Evolutionary conservation across 768 basidiomycete genomes (phyloP), one percentile per base, ranked within the genome.

Genomic region (Psilocybe subaeruginosa): DNA sequence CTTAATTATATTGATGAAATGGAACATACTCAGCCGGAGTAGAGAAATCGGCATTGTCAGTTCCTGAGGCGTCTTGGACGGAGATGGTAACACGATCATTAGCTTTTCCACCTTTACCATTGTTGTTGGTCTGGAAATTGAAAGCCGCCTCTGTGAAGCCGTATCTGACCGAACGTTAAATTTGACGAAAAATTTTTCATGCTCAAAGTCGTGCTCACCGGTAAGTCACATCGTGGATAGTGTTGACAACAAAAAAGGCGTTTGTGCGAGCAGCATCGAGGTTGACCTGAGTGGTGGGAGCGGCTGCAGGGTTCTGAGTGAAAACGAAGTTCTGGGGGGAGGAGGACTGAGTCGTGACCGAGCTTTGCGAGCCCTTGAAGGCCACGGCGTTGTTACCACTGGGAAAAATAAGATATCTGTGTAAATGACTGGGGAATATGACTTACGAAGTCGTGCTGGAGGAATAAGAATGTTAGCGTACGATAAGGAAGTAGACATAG

Each of bases 51-150:
- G 80, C 83, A 57, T 84, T 83, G 70, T 84, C 74, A 2, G 72
- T 76, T 8, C 79, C 80, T 5, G 76, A 75, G 14, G 76, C 69
- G 62, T 84, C 82, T 70, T 87, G 85, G 8, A 86, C 82, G 37
- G 80, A 83, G 48, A 82, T 74, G n/a, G 78, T 79, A 37, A 89
- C 82, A 8, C 80, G 78, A 69, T 89, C 86, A 54, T 76, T 79
- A 8, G 77, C 85, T 47, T 64, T 65, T 8, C 87, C 86, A 17
- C 85, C 85, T 58, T 80, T 78, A 6, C 77, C 79, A 66, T 83
- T 83, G 77, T 88, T 88, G 73, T 84, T 77, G 29, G 73, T 77
- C 73, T 89, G 87, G 83, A 89, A 77, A 64, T 77, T 77, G 66
- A 69, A 76, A 2, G 70, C 72, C 12, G 68, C 66, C 73, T 86